These are phyloP conservation scores for Pythium aquatile DNA, from an alignment of 352 stramenopile genomes.

Conservation along the genomic window DNA sequence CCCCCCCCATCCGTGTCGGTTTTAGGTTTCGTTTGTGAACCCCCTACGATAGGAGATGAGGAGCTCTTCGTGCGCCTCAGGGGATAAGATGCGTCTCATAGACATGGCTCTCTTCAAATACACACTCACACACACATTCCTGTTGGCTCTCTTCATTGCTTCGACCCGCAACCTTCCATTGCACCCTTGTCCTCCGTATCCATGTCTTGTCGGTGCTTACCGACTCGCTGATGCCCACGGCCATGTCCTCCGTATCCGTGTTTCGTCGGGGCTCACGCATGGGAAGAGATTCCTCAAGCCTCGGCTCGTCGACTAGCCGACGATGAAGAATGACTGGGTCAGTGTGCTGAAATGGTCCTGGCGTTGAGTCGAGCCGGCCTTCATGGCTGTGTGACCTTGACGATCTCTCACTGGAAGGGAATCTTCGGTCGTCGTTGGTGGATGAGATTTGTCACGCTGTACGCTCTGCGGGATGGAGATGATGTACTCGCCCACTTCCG, in stretches of 20 bases:
- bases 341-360: slow-evolving; percentile 12
- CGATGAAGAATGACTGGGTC: slow-evolving; percentile 23
- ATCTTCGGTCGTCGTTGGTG: background rate
- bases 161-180: background rate
- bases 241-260: slow-evolving; percentile 3
- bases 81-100: slow-evolving; percentile 1
- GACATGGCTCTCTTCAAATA: background rate
- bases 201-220: background rate
- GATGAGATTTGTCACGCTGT: background rate
- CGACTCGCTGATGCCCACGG: no score
- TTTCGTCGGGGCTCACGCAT: background rate
- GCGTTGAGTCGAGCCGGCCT: background rate
- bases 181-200: background rate
- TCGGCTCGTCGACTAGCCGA: background rate
- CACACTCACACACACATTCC: background rate
- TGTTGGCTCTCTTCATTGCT: no score
- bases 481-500: slow-evolving; percentile 50
- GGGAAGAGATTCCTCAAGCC: background rate
- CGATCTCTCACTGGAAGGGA: background rate
- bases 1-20: background rate
- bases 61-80: background rate
- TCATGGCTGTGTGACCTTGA: background rate
- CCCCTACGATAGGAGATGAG: background rate
- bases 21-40: background rate
- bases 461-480: slow-evolving; percentile 45